Percentiles rank a stretch among this genome's conserved stretches.
Conservation (phyloP, 2,329 filamentous ascomycete species). For the Graphilbum fragrans region DNA sequence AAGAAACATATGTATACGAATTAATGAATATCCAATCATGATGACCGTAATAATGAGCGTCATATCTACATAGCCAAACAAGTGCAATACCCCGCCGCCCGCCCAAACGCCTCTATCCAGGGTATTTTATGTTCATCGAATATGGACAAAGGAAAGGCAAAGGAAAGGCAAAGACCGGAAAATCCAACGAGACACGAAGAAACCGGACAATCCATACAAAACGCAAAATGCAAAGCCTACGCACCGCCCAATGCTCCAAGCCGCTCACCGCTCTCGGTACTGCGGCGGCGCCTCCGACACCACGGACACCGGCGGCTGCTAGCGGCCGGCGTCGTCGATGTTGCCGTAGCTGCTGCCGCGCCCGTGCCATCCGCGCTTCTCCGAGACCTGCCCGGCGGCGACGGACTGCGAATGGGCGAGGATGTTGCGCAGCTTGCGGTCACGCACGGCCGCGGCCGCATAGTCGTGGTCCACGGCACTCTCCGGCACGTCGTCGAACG, state of each 20-base stretch:
- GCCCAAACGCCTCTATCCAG: too few relatives aligned
- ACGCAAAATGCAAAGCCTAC: neutral
- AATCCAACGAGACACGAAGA: too few relatives aligned
- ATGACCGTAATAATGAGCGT: too few relatives aligned
- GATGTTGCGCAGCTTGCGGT: slow-evolving; percentile 15
- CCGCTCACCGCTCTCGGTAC: slow-evolving; percentile 4
- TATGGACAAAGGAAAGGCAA: neutral
- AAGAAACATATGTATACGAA: too few relatives aligned
- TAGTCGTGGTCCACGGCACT: slow-evolving; percentile 7
- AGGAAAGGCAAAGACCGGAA: neutral
- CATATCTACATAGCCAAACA: too few relatives aligned
- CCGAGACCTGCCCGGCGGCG: slow-evolving; percentile 10
- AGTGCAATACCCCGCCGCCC: too few relatives aligned
- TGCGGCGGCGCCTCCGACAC: neutral
- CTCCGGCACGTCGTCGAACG: slow-evolving; percentile 3
- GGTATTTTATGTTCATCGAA: too few relatives aligned
- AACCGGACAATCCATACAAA: too few relatives aligned
- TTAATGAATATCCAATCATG: too few relatives aligned
- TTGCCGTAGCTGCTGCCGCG: slow-evolving; percentile 23
- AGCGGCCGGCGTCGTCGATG: slow-evolving; percentile 18
- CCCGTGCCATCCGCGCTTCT: slow-evolving; percentile 18
- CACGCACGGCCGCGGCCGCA: slow-evolving; percentile 10
- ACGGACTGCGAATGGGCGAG: slow-evolving; percentile 4
- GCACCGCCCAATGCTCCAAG: slow-evolving; percentile 2
- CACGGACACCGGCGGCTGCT: slow-evolving; percentile 5